Evolutionary conservation across 2,329 filamentous ascomycete genomes (phyloP).

Genomic region (Diaporthe capsici): DNA sequence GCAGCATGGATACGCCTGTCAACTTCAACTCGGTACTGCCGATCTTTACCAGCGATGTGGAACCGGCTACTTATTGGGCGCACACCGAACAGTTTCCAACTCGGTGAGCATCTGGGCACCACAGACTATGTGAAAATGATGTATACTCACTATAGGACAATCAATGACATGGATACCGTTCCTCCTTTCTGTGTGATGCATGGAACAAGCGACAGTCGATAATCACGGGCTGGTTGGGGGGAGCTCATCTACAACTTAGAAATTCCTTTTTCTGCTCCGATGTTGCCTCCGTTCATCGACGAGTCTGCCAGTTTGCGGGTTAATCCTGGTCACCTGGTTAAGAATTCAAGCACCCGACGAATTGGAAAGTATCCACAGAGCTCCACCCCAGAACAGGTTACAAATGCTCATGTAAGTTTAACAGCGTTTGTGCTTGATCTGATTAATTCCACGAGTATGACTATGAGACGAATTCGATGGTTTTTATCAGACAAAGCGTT

Average conservation of each 20-base stretch:
- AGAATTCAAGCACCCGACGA: background rate
- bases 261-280: background rate
- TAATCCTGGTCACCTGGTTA: background rate
- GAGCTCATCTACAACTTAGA: background rate
- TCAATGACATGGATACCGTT: background rate
- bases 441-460: background rate
- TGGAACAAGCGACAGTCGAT: background rate
- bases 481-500: background rate
- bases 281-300: too few relatives aligned
- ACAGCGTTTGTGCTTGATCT: background rate
- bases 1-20: background rate
- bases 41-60: background rate
- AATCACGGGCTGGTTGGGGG: background rate
- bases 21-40: background rate
- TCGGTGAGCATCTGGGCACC: background rate
- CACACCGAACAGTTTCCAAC: background rate
- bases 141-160: too few relatives aligned
- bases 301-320: background rate
- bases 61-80: background rate
- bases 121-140: background rate
- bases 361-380: constrained; percentile 1
- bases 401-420: background rate
- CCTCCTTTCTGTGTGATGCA: background rate
- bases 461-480: background rate
- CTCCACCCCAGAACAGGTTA: background rate